Base-by-base conservation (phyloP, 2,329 filamentous ascomycete species). In the Talaromyces albobiverticillius region DNA sequence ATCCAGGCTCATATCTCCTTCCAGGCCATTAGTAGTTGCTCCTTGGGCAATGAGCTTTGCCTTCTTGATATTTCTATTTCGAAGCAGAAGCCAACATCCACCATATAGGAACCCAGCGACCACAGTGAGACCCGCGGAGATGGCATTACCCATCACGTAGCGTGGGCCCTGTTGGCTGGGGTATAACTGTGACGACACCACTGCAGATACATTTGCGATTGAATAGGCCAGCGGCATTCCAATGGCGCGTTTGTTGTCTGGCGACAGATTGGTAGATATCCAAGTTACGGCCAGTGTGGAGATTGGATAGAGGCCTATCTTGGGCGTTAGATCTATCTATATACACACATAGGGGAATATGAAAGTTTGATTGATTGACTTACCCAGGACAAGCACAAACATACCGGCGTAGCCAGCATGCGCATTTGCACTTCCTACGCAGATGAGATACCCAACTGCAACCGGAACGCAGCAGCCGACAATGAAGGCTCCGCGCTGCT, bases 151-250 rank as follows among this genome's bases (percentile, higher is more conserved):
- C 22, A 29, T 20, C 2, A 53, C 8, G 20, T 53, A 53, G 1
- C 51, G 51, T 5, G 51, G 51, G 5, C 16, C 34, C 18, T 53
- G 51, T 31, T 45, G 42, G 25, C 8, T 16, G 18, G 51, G 51
- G 16, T 53, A 53, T 25, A 53, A 32, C 25, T 53, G 51, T 8
- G 51, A 46, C 6, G 42, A 53, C 31, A 53, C 51, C n/a, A 53
- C 9, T 1, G 43, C 31, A 13, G 51, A 53, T 22, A 53, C 34
- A 22, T 53, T 31, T 6, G 51, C 51, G 16, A 53, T 53, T 0
- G 51, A 46, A 47, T 41, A 53, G 8, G 43, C 42, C 16, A 53
- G 5, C 14, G 51, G 51, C 51, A 53, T 53, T 9, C 29, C 51
- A 25, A 41, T 46, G 1, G 51, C 51, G 14, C 51, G 31, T 41